Evolutionary conservation across 1,284 basidiomycete genomes (phyloP).

Genomic region (Somion occarium): DNA sequence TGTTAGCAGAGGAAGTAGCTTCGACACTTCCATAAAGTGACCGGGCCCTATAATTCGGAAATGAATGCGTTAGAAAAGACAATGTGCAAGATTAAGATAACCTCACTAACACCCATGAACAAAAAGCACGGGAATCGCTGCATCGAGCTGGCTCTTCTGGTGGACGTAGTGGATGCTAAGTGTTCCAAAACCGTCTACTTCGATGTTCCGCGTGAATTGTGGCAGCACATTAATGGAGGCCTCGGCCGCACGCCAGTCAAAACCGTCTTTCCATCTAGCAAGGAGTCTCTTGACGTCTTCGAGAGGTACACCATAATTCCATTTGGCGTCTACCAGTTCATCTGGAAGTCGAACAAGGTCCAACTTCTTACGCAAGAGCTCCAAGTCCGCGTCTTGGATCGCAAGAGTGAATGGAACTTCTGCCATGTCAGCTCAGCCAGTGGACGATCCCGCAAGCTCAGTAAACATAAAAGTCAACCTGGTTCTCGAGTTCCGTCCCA

Average conservation of each 20-base stretch:
- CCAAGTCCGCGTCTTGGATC: conserved; percentile 34
- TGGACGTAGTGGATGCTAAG: conserved; percentile 47
- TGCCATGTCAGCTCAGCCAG: too few species aligned
- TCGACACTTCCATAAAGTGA: conserved; percentile 49
- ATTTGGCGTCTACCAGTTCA: conserved; percentile 31
- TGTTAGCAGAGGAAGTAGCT: conserved; percentile 46
- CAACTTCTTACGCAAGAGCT: conserved; percentile 35
- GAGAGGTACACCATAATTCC: conserved; percentile 7
- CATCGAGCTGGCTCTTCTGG: conserved; percentile 25
- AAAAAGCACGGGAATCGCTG: conserved; percentile 42
- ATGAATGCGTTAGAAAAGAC: not conserved
- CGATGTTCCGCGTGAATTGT: conserved; percentile 39
- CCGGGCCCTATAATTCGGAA: conserved; percentile 53
- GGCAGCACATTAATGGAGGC: conserved; percentile 36
- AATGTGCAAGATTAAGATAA: too few species aligned
- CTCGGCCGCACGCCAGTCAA: conserved; percentile 40
- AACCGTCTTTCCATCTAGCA: conserved; percentile 35
- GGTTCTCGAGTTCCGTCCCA: too few species aligned
- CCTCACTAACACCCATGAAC: conserved; percentile 42
- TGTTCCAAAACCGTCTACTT: conserved; percentile 30
- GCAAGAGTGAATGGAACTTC: conserved; percentile 39
- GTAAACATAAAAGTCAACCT: too few species aligned
- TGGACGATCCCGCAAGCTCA: too few species aligned
- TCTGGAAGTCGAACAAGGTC: conserved; percentile 39
- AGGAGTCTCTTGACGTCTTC: conserved; percentile 32